These are phyloP conservation scores for Tricholoma bakamatsutake DNA, from an alignment of 768 basidiomycete species.

Conservation along the genomic window DNA sequence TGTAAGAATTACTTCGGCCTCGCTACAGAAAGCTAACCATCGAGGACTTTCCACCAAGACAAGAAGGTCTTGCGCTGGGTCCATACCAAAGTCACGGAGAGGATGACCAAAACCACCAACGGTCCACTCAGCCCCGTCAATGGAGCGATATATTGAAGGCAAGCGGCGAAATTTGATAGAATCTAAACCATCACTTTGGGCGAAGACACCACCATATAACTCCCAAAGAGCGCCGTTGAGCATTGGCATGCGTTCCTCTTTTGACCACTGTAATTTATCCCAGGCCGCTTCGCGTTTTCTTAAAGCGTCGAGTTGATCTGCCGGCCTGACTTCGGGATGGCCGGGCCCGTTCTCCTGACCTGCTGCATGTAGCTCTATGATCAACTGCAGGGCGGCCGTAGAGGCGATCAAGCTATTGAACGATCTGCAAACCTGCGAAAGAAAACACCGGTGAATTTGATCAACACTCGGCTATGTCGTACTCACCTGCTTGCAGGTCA, in stretches of 20 bases:
- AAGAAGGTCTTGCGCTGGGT: slow-evolving; percentile 62
- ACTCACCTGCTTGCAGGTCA: slow-evolving; percentile 23
- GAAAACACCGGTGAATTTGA: neutral
- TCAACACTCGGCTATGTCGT: neutral
- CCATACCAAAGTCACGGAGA: slow-evolving; percentile 58
- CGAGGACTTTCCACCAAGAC: slow-evolving; percentile 39
- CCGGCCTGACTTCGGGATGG: slow-evolving; percentile 17
- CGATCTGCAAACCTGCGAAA: slow-evolving; percentile 25
- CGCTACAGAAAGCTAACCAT: slow-evolving; percentile 22
- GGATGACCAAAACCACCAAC: slow-evolving; percentile 27
- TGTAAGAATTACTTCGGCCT: neutral
- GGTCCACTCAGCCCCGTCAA: slow-evolving; percentile 41
- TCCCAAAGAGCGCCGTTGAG: slow-evolving; percentile 45
- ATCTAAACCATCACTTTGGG: slow-evolving; percentile 26
- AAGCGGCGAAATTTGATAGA: slow-evolving; percentile 40
- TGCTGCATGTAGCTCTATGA: slow-evolving; percentile 38
- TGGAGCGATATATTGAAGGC: slow-evolving; percentile 43
- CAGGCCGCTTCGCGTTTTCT: slow-evolving; percentile 32
- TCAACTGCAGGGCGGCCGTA: slow-evolving; percentile 32
- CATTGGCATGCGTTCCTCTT: slow-evolving; percentile 31
- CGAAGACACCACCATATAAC: slow-evolving; percentile 52
- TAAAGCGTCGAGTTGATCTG: slow-evolving; percentile 34
- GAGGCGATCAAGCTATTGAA: slow-evolving; percentile 21
- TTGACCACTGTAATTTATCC: slow-evolving; percentile 32
- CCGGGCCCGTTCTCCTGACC: slow-evolving; percentile 35